A percentile compares a stretch with the other conserved stretches of the same genome.
Conservation (phyloP, 768 basidiomycete species). For the Suillus plorans region DNA sequence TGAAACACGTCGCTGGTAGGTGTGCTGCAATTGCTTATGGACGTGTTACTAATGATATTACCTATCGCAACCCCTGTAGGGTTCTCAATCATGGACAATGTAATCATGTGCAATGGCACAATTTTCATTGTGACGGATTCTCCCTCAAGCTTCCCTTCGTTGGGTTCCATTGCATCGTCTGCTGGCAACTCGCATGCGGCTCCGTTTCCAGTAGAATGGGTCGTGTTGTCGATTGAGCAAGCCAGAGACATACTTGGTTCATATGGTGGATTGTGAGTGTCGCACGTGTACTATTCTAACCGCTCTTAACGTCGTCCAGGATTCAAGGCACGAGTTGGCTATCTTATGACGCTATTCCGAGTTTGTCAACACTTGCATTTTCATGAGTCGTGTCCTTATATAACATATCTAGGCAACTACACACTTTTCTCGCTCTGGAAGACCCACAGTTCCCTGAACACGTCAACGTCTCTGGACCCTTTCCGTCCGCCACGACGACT, state of each 20-base stretch:
- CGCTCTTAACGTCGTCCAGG: slow-evolving; percentile 31
- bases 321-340: slow-evolving; percentile 73
- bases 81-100: slow-evolving; percentile 80
- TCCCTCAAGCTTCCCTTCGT: slow-evolving; percentile 55
- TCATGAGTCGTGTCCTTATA: slow-evolving; percentile 7
- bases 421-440: slow-evolving; percentile 79
- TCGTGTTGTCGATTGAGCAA: slow-evolving; percentile 50
- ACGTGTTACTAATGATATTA: slow-evolving; percentile 6
- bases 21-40: neutral
- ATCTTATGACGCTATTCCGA: slow-evolving; percentile 49
- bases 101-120: slow-evolving; percentile 70
- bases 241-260: slow-evolving; percentile 49
- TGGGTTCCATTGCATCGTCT: slow-evolving; percentile 49
- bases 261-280: slow-evolving; percentile 51
- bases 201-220: slow-evolving; percentile 55
- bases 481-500: slow-evolving; percentile 72
- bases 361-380: slow-evolving; percentile 34
- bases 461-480: slow-evolving; percentile 40
- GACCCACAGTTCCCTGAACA: slow-evolving; percentile 65
- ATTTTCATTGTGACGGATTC: slow-evolving; percentile 76
- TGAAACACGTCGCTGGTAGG: slow-evolving; percentile 68
- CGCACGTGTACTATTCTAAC: slow-evolving; percentile 13
- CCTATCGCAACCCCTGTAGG: slow-evolving; percentile 43
- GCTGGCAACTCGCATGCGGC: slow-evolving; percentile 34
- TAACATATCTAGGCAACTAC: slow-evolving; percentile 48